phyloP scores from a whole-genome alignment of 1,284 basidiomycete species.

The Ustilago loliicola region DNA sequence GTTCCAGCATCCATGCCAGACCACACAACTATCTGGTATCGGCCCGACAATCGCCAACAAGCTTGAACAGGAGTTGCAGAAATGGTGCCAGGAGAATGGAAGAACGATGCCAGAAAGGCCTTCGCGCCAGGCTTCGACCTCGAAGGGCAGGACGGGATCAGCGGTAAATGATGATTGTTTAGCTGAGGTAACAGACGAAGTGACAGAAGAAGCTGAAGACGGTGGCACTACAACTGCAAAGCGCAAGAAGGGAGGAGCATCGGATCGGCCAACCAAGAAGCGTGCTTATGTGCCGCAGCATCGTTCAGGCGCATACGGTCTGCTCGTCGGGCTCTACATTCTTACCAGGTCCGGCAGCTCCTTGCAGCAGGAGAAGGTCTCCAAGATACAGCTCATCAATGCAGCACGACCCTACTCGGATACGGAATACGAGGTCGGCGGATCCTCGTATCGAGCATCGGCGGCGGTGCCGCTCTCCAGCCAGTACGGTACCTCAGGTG shows the following conservation, averaged over 20 bases:
- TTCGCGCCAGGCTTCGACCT: constrained; percentile 14
- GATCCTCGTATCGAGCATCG: constrained; percentile 37
- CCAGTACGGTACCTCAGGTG: constrained; percentile 20
- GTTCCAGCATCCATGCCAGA: constrained; percentile 62
- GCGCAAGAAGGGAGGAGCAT: constrained; percentile 21
- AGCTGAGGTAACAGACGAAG: neutral
- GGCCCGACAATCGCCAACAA: constrained; percentile 61
- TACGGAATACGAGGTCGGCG: constrained; percentile 56
- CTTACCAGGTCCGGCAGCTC: constrained; percentile 26
- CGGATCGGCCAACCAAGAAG: constrained; percentile 46
- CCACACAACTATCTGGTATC: constrained; percentile 57
- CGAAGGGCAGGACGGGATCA: constrained; percentile 10
- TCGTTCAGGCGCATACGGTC: constrained; percentile 66
- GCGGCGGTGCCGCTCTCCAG: constrained; percentile 37
- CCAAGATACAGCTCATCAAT: constrained; percentile 64
- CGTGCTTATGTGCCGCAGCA: constrained; percentile 62
- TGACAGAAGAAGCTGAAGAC: neutral
- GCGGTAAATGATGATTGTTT: neutral
- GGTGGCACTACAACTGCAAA: constrained; percentile 5
- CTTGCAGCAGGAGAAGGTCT: constrained; percentile 26
- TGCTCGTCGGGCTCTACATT: constrained; percentile 63
- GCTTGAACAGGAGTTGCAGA: constrained; percentile 54
- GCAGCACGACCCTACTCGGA: constrained; percentile 64
- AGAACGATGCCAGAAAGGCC: constrained; percentile 48
- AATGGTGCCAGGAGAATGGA: constrained; percentile 58